A percentile compares a stretch with the other conserved stretches of the same genome.
Conservation (phyloP, 768 basidiomycete species). For the Suillus lakei region DNA sequence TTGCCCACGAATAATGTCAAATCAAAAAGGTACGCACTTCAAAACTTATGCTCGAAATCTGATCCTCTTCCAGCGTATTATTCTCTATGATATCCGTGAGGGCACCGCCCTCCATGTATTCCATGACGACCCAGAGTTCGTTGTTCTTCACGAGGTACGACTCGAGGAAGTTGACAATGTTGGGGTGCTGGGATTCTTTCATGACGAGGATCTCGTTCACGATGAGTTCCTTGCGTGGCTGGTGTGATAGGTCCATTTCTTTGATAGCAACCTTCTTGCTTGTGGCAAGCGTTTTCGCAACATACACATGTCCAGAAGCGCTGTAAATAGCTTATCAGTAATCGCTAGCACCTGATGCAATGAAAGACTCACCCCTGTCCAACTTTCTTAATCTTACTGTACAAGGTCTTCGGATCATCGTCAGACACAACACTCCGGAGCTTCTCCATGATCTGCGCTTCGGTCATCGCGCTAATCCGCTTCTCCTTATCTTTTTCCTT, state of each 20-base stretch:
- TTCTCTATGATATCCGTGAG: slow-evolving; percentile 98
- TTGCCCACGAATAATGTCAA: neutral
- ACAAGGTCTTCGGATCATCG: slow-evolving; percentile 87
- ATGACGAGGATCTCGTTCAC: slow-evolving; percentile 99
- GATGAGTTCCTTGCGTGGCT: slow-evolving; percentile 96
- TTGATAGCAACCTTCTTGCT: slow-evolving; percentile 96
- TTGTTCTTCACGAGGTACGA: slow-evolving; percentile 86
- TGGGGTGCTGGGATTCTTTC: slow-evolving; percentile 97
- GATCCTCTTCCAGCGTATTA: slow-evolving; percentile 92
- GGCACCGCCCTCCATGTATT: slow-evolving; percentile 98
- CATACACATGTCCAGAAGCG: slow-evolving; percentile 97
- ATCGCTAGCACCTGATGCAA: slow-evolving; percentile 5
- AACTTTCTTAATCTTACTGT: slow-evolving; percentile 98
- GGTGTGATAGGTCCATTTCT: slow-evolving; percentile 96
- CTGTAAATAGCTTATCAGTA: slow-evolving; percentile 44
- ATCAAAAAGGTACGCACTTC: slow-evolving; percentile 63
- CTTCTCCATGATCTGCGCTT: slow-evolving; percentile 98
- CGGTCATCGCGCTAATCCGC: slow-evolving; percentile 94
- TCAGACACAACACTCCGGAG: slow-evolving; percentile 84
- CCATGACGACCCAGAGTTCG: slow-evolving; percentile 98
- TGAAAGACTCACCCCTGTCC: slow-evolving; percentile 85
- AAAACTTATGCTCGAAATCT: slow-evolving; percentile 88
- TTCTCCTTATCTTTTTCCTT: slow-evolving; percentile 65
- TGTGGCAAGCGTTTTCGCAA: slow-evolving; percentile 86
- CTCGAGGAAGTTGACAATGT: slow-evolving; percentile 95